phyloP scores from a whole-genome alignment of 192 early-diverging fungal species.

The Backusella macrospora region DNA sequence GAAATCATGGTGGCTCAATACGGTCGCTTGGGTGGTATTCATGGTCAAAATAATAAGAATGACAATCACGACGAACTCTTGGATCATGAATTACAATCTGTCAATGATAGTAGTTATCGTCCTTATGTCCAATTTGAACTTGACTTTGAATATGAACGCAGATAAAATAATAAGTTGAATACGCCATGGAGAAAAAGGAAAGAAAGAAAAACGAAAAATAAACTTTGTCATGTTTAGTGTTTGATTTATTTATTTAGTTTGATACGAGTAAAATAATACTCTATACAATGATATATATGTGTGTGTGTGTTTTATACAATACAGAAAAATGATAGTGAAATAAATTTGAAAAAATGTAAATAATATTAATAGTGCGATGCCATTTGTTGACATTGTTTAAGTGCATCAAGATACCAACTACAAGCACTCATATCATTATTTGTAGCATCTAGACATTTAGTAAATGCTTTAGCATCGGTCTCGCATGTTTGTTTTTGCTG shows the following conservation, averaged over 20 bases:
- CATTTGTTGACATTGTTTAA: constrained; percentile 83
- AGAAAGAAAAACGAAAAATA: not conserved
- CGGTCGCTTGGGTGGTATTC: constrained; percentile 80
- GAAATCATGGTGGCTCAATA: constrained; percentile 81
- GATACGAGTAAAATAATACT: not conserved
- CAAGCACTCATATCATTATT: constrained; percentile 80
- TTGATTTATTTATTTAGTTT: not conserved
- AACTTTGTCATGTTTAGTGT: not conserved
- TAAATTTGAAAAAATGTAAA: not conserved
- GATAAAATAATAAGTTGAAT: constrained; percentile 11
- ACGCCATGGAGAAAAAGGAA: not conserved
- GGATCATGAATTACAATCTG: constrained; percentile 77
- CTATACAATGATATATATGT: not conserved
- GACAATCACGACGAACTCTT: constrained; percentile 71
- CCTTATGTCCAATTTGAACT: constrained; percentile 87
- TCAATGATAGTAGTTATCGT: constrained; percentile 89
- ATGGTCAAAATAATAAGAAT: constrained; percentile 38
- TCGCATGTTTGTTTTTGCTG: constrained; percentile 56
- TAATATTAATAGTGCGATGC: constrained; percentile 43
- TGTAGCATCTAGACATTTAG: constrained; percentile 83
- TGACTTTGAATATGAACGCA: constrained; percentile 47
- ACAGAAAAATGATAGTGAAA: not conserved
- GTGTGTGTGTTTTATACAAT: not conserved
- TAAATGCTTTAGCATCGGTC: constrained; percentile 78
- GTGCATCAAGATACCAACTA: constrained; percentile 89